phyloP scores from a whole-genome alignment of 768 basidiomycete species.

The Tulasnella sp. region DNA sequence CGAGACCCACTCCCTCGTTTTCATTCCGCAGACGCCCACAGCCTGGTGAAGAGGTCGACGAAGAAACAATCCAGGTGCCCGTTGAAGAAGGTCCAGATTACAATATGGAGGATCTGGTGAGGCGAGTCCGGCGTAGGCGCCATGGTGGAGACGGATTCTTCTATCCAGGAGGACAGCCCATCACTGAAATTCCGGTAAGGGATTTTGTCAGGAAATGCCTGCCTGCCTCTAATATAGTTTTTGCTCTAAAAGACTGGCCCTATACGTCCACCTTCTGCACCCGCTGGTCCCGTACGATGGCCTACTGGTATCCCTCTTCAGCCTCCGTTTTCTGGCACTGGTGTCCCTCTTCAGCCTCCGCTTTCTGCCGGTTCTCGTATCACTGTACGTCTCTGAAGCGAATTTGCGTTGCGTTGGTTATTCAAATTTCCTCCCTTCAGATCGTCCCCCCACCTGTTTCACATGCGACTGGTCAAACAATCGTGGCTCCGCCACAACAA shows the following conservation, averaged over 20 bases:
- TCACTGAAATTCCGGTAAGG: background rate
- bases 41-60: background rate
- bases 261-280: constrained; percentile 18
- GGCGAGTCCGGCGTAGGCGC: constrained; percentile 6
- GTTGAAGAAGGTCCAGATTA: constrained; percentile 18
- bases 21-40: background rate
- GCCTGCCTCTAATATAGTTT: too few species aligned
- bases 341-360: background rate
- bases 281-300: background rate
- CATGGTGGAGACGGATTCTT: background rate
- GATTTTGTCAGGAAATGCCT: too few species aligned
- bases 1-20: background rate
- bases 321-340: background rate
- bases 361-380: background rate
- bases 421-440: background rate
- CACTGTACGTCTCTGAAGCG: background rate
- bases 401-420: background rate
- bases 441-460: constrained; percentile 7
- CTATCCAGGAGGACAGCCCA: background rate
- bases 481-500: constrained; percentile 3
- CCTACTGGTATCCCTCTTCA: background rate
- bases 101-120: constrained; percentile 13
- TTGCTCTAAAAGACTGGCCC: background rate
- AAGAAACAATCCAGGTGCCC: background rate
- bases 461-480: background rate